phyloP scores from a whole-genome alignment of 73 alveolate species.

The Paramecium pentaurelia region DNA sequence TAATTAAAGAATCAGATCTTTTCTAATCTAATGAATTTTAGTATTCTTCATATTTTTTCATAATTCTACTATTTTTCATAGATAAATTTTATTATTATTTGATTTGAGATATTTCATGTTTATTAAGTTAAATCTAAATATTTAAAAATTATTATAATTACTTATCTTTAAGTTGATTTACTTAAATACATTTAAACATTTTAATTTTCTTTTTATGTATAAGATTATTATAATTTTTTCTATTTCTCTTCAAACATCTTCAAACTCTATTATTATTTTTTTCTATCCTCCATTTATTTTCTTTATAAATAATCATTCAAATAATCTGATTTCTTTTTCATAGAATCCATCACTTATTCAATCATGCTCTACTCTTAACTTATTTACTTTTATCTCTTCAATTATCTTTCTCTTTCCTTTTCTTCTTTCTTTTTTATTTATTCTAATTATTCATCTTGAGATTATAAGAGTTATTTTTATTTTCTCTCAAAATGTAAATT shows the following conservation, averaged over 20 bases:
- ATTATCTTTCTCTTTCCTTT: not conserved
- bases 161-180: not conserved
- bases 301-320: not conserved
- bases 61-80: not conserved
- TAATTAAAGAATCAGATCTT: not conserved
- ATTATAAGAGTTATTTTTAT: not conserved
- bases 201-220: not conserved
- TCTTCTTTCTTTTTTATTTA: not conserved
- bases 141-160: not conserved
- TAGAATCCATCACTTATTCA: not conserved
- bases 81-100: not conserved
- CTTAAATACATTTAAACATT: not conserved
- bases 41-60: not conserved
- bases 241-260: not conserved
- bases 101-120: not conserved
- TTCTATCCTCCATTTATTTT: not conserved
- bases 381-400: not conserved
- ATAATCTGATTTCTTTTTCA: not conserved
- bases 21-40: not conserved
- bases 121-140: not conserved
- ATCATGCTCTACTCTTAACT: not conserved
- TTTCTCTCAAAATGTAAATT: not conserved
- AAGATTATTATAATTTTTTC: not conserved
- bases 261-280: not conserved
- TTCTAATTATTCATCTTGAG: not conserved